Conservation (phyloP, 2,329 filamentous ascomycete species). For the Xylariaceae sp. region DNA sequence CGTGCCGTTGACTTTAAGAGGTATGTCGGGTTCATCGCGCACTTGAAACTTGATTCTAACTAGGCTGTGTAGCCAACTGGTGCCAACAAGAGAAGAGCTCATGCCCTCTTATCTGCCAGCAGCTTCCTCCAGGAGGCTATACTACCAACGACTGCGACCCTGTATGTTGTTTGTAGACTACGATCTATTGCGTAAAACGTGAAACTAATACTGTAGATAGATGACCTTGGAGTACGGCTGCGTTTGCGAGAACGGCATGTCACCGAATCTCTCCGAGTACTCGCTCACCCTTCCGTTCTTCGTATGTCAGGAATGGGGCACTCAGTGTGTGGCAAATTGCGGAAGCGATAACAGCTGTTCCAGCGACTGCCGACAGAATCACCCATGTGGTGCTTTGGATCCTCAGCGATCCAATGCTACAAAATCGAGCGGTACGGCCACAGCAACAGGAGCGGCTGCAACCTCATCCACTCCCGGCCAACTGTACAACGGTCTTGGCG, state of each 20-base stretch:
- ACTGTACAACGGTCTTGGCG: slow-evolving; percentile 46
- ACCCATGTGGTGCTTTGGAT: slow-evolving; percentile 74
- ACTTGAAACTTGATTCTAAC: slow-evolving; percentile 24
- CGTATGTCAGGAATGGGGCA: slow-evolving; percentile 74
- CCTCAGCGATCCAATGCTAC: slow-evolving; percentile 66
- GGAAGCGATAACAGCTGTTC: slow-evolving; percentile 61
- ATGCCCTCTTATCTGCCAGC: slow-evolving; percentile 76
- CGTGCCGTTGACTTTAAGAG: slow-evolving; percentile 58
- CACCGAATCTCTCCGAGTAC: slow-evolving; percentile 78
- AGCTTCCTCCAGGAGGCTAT: slow-evolving; percentile 58
- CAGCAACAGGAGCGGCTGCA: slow-evolving; percentile 45
- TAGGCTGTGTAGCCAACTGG: slow-evolving; percentile 57
- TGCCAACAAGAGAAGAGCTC: slow-evolving; percentile 66
- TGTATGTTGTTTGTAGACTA: slow-evolving; percentile 48
- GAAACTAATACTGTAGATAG: slow-evolving; percentile 44
- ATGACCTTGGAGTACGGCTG: slow-evolving; percentile 71
- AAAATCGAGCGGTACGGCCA: slow-evolving; percentile 46
- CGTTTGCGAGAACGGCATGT: slow-evolving; percentile 69
- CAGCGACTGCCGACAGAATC: slow-evolving; percentile 64
- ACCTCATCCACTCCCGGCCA: slow-evolving; percentile 39
- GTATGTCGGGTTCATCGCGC: slow-evolving; percentile 48
- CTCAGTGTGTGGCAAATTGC: slow-evolving; percentile 69
- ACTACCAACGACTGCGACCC: slow-evolving; percentile 70
- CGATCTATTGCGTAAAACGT: not conserved
- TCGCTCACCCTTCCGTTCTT: slow-evolving; percentile 80